Evolutionary conservation across 345 rosid genomes (phyloP).

Genomic region (Eutrema heterophyllum): DNA sequence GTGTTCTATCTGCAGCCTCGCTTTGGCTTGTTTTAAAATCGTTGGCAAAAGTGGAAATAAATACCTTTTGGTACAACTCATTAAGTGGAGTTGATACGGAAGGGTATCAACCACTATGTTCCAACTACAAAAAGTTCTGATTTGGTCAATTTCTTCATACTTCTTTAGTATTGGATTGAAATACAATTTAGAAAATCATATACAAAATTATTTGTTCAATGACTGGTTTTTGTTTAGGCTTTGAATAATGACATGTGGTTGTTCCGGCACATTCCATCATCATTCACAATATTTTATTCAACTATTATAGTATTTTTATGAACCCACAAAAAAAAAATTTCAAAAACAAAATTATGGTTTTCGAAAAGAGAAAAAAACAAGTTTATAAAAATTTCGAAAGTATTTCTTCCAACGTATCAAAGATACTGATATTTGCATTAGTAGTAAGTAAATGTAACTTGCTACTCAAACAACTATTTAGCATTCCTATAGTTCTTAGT

Average conservation of each 20-base stretch:
- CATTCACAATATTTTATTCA: neutral
- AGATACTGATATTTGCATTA: no score
- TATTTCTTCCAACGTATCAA: no score
- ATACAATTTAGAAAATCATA: neutral
- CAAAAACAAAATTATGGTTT: neutral
- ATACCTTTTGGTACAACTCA: slow-evolving; percentile 13
- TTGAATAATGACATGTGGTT: slow-evolving; percentile 1
- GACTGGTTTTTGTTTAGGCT: neutral
- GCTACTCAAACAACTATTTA: no score
- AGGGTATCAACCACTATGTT: neutral
- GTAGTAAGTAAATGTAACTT: no score
- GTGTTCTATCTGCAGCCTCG: slow-evolving; percentile 21
- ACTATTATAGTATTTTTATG: neutral
- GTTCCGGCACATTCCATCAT: neutral
- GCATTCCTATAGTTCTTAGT: no score
- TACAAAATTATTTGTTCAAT: neutral
- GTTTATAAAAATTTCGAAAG: neutral
- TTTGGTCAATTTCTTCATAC: neutral
- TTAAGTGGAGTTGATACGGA: neutral
- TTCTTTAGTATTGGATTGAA: neutral
- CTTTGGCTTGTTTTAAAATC: neutral
- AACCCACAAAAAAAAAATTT: neutral
- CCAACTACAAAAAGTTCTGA: neutral
- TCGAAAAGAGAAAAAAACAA: neutral
- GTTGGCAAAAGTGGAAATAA: slow-evolving; percentile 13